Conservation (phyloP, 139 green algal genomes). For the Picochlorum sp. region DNA sequence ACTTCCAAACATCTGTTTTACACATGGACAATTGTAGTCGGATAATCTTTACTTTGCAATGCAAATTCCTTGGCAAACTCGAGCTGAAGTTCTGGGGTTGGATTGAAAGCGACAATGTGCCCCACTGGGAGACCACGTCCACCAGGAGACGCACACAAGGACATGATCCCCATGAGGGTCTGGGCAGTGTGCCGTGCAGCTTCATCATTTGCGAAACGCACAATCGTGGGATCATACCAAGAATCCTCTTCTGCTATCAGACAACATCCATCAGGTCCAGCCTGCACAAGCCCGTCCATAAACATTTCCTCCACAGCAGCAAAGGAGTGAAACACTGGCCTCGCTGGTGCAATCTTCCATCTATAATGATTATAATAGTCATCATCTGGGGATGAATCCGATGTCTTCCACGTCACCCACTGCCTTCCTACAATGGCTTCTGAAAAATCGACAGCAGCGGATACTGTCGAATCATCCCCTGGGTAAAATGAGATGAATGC, state of each 20-base stretch:
- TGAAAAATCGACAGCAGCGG: constrained; percentile 58
- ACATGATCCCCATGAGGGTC: constrained; percentile 6
- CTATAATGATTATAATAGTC: constrained; percentile 4
- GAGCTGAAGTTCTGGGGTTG: constrained; percentile 5
- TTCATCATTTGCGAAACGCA: constrained; percentile 12
- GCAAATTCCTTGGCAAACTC: constrained; percentile 12
- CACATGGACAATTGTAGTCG: neutral
- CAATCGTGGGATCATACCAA: constrained; percentile 14
- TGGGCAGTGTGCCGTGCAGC: constrained; percentile 5
- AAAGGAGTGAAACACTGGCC: constrained; percentile 3
- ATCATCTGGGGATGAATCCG: neutral
- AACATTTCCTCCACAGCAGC: constrained; percentile 7
- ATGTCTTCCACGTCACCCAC: constrained; percentile 69
- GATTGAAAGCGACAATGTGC: constrained; percentile 15
- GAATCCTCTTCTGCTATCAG: constrained; percentile 5
- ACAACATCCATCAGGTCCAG: constrained; percentile 8
- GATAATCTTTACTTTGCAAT: neutral
- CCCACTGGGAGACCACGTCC: constrained; percentile 14
- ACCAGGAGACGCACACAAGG: constrained; percentile 9
- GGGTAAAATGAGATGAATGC: constrained; percentile 70
- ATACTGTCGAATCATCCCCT: constrained; percentile 31
- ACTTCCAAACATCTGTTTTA: neutral
- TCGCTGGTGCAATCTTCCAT: constrained; percentile 11
- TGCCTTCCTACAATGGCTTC: constrained; percentile 73
- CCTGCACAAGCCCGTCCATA: neutral